Base-by-base conservation (phyloP, 805 yeast species). In the Candida sanyiensis region DNA sequence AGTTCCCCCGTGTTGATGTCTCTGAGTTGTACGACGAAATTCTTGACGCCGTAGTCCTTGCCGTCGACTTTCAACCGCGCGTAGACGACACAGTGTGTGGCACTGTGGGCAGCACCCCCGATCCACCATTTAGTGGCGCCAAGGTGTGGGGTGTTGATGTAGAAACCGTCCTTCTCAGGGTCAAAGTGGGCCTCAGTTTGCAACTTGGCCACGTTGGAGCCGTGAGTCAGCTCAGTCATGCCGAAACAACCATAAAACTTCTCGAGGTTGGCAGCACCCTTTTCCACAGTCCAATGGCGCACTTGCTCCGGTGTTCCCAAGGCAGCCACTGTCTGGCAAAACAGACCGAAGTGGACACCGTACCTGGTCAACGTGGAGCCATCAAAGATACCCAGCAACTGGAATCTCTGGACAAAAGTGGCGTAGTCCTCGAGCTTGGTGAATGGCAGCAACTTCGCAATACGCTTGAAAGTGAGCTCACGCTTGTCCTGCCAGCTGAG, bases 71-170 rank as follows among this genome's bases (percentile, higher is more conserved):
- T 75, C 45, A 89, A 70, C 45, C 96, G 72, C 8, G 96, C 96
- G 59, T 80, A 89, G 22, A 77, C 83, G 15, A 81, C 77, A 19
- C 85, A 69, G 64, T 89, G 96, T 23, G 89, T 86, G 7, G 96
- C 87, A 17, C 94, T 80, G 62, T 86, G 94, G 8, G 96, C 96
- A 29, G 96, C 96, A 54, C 97, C 97, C 31, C 97, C 97, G 52
- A 88, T 88, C 97, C 97, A 88, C 96, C 97, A 88, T 62, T 88
- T 88, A 21, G 96, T 88, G 28, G 97, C 96, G 28, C 93, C 89
- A 41, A 84, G 61, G 56, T 88, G 84, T 2, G 97, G 97, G 12
- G 97, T 88, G 57, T 84, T 74, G 50, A 88, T 78, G 39, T 72
- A 57, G 52, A 88, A 84, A 48, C 78, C 77, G 51, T 85, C 85